phyloP scores from a whole-genome alignment of 768 basidiomycete species.

The Lentinula aciculospora region DNA sequence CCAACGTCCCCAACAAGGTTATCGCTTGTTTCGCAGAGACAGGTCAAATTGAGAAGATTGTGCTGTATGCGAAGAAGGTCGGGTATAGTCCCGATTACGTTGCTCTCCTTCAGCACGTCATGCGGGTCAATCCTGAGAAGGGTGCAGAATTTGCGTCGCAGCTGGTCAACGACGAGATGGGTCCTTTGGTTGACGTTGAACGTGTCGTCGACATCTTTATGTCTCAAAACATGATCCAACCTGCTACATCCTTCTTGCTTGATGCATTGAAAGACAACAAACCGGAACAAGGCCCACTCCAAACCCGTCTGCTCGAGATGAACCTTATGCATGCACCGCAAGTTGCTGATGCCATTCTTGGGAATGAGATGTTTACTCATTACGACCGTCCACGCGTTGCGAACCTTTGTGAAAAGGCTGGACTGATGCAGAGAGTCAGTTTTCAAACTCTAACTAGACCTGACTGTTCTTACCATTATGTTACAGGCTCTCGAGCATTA shows the following conservation, averaged over 20 bases:
- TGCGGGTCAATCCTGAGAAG: constrained; percentile 95
- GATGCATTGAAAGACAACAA: constrained; percentile 98
- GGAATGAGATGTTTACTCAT: constrained; percentile 97
- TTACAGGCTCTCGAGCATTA: constrained; percentile 95
- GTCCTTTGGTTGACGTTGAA: constrained; percentile 91
- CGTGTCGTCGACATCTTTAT: constrained; percentile 98
- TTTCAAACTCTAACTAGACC: background rate
- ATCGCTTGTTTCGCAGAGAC: constrained; percentile 99
- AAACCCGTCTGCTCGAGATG: constrained; percentile 96
- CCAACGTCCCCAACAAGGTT: constrained; percentile 97
- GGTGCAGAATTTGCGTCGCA: constrained; percentile 97
- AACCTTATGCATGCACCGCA: constrained; percentile 97
- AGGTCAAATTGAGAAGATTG: constrained; percentile 97
- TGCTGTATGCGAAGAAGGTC: constrained; percentile 96
- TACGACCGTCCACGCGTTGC: constrained; percentile 96
- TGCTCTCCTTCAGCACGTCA: constrained; percentile 88
- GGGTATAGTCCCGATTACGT: constrained; percentile 91
- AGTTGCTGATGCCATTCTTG: constrained; percentile 97
- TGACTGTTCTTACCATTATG: constrained; percentile 11
- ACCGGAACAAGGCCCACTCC: constrained; percentile 92
- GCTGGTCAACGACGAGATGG: constrained; percentile 88
- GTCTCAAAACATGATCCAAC: constrained; percentile 99
- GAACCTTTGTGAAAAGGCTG: constrained; percentile 98
- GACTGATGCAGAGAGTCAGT: constrained; percentile 84
- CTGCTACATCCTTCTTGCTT: constrained; percentile 94